Base-by-base conservation (phyloP, 306 rosid genomes). In the Ormosia semicastrata region DNA sequence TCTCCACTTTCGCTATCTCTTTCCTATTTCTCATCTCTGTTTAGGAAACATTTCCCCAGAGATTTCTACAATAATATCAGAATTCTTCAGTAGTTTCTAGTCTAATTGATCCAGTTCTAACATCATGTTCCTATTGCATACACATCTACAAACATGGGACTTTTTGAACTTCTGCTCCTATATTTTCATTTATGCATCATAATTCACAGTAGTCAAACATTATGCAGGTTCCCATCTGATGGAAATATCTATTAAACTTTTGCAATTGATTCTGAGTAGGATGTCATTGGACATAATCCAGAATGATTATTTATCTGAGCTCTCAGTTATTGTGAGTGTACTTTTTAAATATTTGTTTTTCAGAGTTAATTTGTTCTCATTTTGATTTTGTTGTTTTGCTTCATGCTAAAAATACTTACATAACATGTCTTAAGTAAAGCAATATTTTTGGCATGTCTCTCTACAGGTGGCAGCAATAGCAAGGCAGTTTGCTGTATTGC, bases 401-500 rank as follows among this genome's bases (percentile, higher is more conserved):
- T 44, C 78, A 29, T 71, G 77, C 30, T 64, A 56, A 41, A 24
- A 63, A 49, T 36, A 60, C 68, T 60, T 80, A 2, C 32, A 33
- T 63, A 53, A 3, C 29, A 4, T 75, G 41, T 52, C 72, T 54
- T 65, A 10, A 3, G 24, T 50, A 24, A 62, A 67, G 76, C 62
- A 54, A 62, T 76, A 32, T 33, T 37, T 70, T 36, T 81, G 32
- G 12, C 57, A 34, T 30, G 75, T 75, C 24, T 62, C 43, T 73
- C 57, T 65, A 18, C 83, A 95, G 99, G 95, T 93, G 81, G 86
- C 85, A 14, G 71, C 71, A 85, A 64, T 89, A 69, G 90, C 97
- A 66, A 89, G 87, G 86, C 97, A 84, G 82, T 95, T 93, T 87
- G 90, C 97, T 49, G 82, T 92, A 71, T 85, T 89, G 83, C 99